Percentiles rank a stretch among this genome's conserved stretches.
These are phyloP conservation scores for Pseudogymnoascus sp. DNA, from an alignment of 2,329 filamentous ascomycete species.

Conservation along the genomic window DNA sequence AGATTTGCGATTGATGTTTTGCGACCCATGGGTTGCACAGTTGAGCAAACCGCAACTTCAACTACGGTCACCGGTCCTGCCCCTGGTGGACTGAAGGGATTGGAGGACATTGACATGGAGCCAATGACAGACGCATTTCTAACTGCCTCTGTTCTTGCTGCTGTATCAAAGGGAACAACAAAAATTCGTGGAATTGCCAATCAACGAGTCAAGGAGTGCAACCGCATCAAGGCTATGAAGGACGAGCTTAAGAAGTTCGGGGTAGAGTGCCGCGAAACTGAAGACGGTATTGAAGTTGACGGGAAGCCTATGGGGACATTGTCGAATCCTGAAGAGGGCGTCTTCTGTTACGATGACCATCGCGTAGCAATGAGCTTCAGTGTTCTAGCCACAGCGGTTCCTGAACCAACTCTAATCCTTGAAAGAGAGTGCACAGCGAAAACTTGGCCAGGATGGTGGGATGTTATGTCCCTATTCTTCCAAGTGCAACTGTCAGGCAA, in stretches of 20 bases:
- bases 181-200: slow-evolving; percentile 92
- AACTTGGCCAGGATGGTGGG: slow-evolving; percentile 99
- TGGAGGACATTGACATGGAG: slow-evolving; percentile 91
- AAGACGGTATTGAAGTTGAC: slow-evolving; percentile 80
- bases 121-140: slow-evolving; percentile 98
- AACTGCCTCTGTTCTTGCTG: slow-evolving; percentile 86
- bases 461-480: slow-evolving; percentile 73
- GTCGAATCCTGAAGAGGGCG: slow-evolving; percentile 51
- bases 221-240: slow-evolving; percentile 92
- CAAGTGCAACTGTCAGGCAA: slow-evolving; percentile 67
- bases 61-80: slow-evolving; percentile 91
- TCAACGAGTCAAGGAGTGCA: slow-evolving; percentile 96
- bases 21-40: slow-evolving; percentile 84
- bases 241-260: slow-evolving; percentile 91
- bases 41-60: slow-evolving; percentile 74
- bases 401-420: slow-evolving; percentile 65
- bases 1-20: slow-evolving; percentile 88
- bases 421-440: slow-evolving; percentile 93
- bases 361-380: slow-evolving; percentile 98
- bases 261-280: slow-evolving; percentile 75
- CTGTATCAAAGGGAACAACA: slow-evolving; percentile 76
- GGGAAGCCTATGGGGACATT: slow-evolving; percentile 45
- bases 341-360: slow-evolving; percentile 96
- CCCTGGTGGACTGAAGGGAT: slow-evolving; percentile 61
- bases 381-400: slow-evolving; percentile 68